Evolutionary conservation across 768 basidiomycete genomes (phyloP), one percentile per base, ranked within the genome.

Genomic region (Tephrocybe sp.): DNA sequence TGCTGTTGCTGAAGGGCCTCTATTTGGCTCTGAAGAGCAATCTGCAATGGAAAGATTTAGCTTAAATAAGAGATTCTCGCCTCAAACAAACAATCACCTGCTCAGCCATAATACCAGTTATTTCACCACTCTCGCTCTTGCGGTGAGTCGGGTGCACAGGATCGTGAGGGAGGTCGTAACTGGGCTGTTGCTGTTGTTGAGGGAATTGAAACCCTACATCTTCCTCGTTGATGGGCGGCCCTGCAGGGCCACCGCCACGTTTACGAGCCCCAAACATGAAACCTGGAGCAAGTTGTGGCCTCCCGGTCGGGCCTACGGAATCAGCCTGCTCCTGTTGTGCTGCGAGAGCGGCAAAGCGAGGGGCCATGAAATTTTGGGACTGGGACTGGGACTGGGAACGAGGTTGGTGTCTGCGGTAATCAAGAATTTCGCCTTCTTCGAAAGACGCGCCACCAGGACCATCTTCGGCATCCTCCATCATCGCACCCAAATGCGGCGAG

Each of bases 31-130:
- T 95, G 93, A 49, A 96, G 63, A 37, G 91, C 91, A 61, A 95
- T 89, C 89, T 92, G 61, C 42, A 28, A 56, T 36, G 53, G 16
- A 21, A 38, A 15, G 2, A 15, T 34, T 22, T 40, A 6, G 36
- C 25, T 31, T 22, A 18, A 28, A 47, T 55, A 18, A 47, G 42
- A n/a, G n/a, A n/a, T n/a, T n/a, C n/a, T n/a, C n/a, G n/a, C n/a
- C 31, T 37, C 28, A 1, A 30, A 32, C 30, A 44, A 49, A n/a
- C 38, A 21, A 26, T 81, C 84, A 92, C 93, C 80, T 98, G 96
- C 68, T 98, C 93, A 5, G 92, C 92, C 92, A 98, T 94, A 49
- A 95, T 88, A 21, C 89, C 89, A 27, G 81, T 82, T 48, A 94
- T 83, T 64, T 96, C 92, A 44, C 84, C 86, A 47, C 77, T 79